phyloP scores from a whole-genome alignment of 306 rosid genomes.

The Quercus aquifolioides region DNA sequence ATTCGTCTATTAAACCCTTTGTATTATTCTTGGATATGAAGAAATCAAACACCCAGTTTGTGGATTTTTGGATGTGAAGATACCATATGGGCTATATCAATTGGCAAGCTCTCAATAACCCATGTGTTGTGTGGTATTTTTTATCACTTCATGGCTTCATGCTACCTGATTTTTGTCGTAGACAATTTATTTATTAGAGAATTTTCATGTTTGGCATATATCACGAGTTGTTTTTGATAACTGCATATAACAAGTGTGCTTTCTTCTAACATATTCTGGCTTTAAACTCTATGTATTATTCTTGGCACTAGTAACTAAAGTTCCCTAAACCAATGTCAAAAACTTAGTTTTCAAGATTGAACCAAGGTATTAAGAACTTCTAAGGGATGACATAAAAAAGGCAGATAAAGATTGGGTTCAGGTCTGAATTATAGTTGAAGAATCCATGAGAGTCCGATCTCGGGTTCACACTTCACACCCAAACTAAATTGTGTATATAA shows the following conservation, averaged over 20 bases:
- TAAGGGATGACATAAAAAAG: slow-evolving; percentile 48
- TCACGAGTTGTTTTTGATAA: too few species aligned
- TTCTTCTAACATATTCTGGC: too few species aligned
- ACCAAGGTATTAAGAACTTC: slow-evolving; percentile 71
- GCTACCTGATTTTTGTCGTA: background rate
- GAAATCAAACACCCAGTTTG: too few species aligned
- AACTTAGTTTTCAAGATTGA: slow-evolving; percentile 61
- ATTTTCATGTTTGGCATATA: too few species aligned
- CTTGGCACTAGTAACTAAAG: background rate
- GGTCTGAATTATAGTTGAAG: slow-evolving; percentile 81
- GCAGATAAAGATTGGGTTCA: slow-evolving; percentile 73
- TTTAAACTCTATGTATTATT: too few species aligned
- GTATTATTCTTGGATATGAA: too few species aligned
- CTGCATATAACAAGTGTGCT: too few species aligned
- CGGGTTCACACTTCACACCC: slow-evolving; percentile 79
- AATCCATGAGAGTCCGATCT: slow-evolving; percentile 71
- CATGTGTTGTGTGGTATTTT: too few species aligned
- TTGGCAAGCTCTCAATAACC: too few species aligned
- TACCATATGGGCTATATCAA: too few species aligned
- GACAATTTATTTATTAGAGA: background rate
- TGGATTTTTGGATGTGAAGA: too few species aligned
- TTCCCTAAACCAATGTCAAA: background rate
- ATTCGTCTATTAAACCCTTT: too few species aligned
- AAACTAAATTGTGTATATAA: slow-evolving; percentile 68
- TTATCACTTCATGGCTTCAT: background rate